Evolutionary conservation across 2,329 filamentous ascomycete species (phyloP), one percentile per base, ranked within the genome.

Genomic region (Hypoxylon sp.): DNA sequence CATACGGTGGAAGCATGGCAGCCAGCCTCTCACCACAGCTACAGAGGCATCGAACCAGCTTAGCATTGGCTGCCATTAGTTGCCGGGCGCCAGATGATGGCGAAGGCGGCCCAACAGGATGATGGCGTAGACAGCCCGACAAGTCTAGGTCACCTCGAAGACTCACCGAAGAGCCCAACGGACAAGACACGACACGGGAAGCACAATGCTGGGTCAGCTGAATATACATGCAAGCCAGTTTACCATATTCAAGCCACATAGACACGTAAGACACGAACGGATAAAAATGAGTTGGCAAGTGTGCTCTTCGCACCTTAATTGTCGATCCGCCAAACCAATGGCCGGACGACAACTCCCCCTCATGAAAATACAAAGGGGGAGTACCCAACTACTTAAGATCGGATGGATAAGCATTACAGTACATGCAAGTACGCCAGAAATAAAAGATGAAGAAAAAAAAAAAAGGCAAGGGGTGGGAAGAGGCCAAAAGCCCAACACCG

Each of bases 261-360:
- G 15, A 17, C 10, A 37, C 31, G 41, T 18, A 46, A 24, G 20
- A n/a, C 11, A 15, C 10, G 21, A 13, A 23, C 21, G 55, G 2
- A 42, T 40, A 20, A 49, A 47, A 38, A 11, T 58, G 51, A 67
- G 64, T 65, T 67, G 64, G 64, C 64, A 67, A 67, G 64, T 63
- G 64, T 67, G 64, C 64, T 67, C 27, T 52, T 57, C 42, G 64
- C 64, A 66, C 64, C 64, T 67, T 67, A 67, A 67, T 67, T 65
- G 64, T 48, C 47, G 52, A 48, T 55, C 60, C 47, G 27, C 49
- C 62, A 53, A 52, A 48, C 48, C 29, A 41, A 56, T 62, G 57
- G 47, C 15, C 21, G 40, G 21, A 49, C 49, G 48, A 51, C 62
- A 64, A 64, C 62, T 64, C 62, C 56, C 56, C 56, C 37, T n/a